These are phyloP conservation scores for Kazachstania africana DNA, from an alignment of 805 yeast genomes.

Conservation along the genomic window DNA sequence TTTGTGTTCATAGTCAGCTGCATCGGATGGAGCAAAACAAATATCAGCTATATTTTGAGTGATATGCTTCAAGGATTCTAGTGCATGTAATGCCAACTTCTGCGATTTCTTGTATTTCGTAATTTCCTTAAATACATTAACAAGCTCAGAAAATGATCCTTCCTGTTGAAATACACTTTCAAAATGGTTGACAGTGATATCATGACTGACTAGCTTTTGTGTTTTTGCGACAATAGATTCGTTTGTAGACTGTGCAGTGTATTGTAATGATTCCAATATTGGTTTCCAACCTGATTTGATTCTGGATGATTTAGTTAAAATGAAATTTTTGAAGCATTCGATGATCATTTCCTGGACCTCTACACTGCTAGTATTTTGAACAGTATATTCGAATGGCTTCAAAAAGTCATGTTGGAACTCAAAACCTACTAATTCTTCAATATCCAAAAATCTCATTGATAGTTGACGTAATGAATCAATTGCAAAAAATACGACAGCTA, in stretches of 20 bases:
- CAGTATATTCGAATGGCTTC: constrained; percentile 76
- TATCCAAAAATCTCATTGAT: constrained; percentile 80
- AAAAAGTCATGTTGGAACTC: constrained; percentile 91
- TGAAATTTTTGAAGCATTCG: constrained; percentile 81
- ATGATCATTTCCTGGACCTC: constrained; percentile 81
- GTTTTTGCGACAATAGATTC: constrained; percentile 55
- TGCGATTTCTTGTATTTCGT: constrained; percentile 80
- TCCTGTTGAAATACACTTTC: constrained; percentile 60
- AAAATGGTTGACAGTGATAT: constrained; percentile 50
- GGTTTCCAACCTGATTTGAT: constrained; percentile 94
- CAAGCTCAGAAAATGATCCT: constrained; percentile 46
- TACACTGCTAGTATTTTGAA: constrained; percentile 51
- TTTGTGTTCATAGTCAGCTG: constrained; percentile 9
- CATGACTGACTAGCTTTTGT: constrained; percentile 43
- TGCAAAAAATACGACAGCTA: constrained; percentile 76
- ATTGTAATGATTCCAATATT: constrained; percentile 64
- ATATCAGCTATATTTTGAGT: constrained; percentile 46
- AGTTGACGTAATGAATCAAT: constrained; percentile 88
- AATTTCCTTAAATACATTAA: constrained; percentile 64
- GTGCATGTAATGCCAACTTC: constrained; percentile 65
- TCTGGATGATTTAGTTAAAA: constrained; percentile 56
- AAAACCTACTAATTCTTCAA: constrained; percentile 91
- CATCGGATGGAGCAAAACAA: constrained; percentile 19
- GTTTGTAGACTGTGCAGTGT: constrained; percentile 47
- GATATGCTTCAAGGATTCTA: constrained; percentile 57